phyloP scores from a whole-genome alignment of 2,329 filamentous ascomycete genomes.

The Penicillium sp. region DNA sequence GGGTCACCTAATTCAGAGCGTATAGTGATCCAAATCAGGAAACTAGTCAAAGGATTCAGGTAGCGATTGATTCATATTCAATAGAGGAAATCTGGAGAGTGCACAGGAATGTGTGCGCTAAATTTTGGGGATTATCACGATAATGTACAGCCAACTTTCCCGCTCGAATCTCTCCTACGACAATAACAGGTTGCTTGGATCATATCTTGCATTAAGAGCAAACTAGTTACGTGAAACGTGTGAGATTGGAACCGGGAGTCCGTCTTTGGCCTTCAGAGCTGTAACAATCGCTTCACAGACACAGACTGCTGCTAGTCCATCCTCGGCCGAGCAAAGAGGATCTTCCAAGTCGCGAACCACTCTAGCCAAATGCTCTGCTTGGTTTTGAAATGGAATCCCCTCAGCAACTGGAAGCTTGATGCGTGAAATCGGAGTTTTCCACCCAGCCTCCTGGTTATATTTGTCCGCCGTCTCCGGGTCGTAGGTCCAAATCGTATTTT shows the following conservation, averaged over 20 bases:
- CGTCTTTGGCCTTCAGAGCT: not conserved
- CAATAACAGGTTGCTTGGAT: not conserved
- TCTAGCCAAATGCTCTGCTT: conserved; percentile 4
- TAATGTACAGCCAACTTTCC: not conserved
- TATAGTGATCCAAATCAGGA: not conserved
- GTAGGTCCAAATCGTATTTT: not conserved
- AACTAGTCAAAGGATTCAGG: not conserved
- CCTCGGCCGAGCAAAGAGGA: conserved; percentile 12
- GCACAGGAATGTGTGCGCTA: not conserved
- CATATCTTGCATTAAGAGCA: not conserved
- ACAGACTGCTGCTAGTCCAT: conserved; percentile 11
- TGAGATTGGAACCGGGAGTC: not conserved
- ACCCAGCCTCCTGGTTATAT: not conserved
- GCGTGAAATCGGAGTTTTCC: not conserved
- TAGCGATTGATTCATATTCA: not conserved
- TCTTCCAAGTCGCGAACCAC: conserved; percentile 4
- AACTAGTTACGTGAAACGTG: not conserved
- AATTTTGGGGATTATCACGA: not conserved
- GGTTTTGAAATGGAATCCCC: conserved; percentile 2
- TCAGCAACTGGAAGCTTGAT: not conserved
- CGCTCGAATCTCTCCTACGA: not conserved
- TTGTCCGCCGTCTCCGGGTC: not conserved
- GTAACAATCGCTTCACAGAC: conserved; percentile 6
- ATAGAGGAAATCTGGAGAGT: not conserved
- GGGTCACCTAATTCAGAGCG: too few relatives aligned